Evolutionary conservation across 257 asterid species (phyloP), one percentile per base, ranked within the genome.

Genomic region (Knoxia roxburghii): DNA sequence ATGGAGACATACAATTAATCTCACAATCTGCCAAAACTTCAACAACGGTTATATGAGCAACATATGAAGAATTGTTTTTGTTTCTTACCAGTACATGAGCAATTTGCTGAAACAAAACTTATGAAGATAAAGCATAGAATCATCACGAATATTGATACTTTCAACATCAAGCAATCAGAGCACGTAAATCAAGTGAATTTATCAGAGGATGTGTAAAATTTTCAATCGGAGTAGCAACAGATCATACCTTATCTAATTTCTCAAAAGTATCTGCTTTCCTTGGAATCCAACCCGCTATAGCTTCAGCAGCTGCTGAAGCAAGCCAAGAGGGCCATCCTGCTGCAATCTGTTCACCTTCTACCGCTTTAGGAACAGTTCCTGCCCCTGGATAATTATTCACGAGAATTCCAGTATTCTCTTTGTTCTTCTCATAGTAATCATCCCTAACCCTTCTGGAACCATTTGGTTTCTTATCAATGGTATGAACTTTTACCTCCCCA

Each of bases 311-410:
- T 50, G 85, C 96, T 0, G 84, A 77, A 65, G 81, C 95, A 12
- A 94, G 87, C 99, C 99, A 94, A 76, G 92, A 72, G 33, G 99
- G 99, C 99, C 99, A 94, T 43, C 97, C 99, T 1, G 96, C 99
- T 15, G 95, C 92, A 68, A 90, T 73, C 60, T 82, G 90, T 67
- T 94, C 97, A 21, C 88, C 99, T 78, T 88, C 95, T 24, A 76
- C 48, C 20, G 91, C 92, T 70, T 79, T 84, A 6, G 95, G 94
- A 69, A 94, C 73, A 41, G 67, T 80, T 62, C 87, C 84, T 51
- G 83, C 65, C 26, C 73, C 77, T 4, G 92, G 87, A 72, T 78
- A 76, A 68, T 76, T 72, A 65, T 72, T 74, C 59, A 77, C 67
- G 59, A 72, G 54, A 33, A 72, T 78, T 63, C 77, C 83, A 71